Evolutionary conservation across 805 yeast genomes (phyloP), one percentile per base, ranked within the genome.

Genomic region (Saturnispora halmiae): DNA sequence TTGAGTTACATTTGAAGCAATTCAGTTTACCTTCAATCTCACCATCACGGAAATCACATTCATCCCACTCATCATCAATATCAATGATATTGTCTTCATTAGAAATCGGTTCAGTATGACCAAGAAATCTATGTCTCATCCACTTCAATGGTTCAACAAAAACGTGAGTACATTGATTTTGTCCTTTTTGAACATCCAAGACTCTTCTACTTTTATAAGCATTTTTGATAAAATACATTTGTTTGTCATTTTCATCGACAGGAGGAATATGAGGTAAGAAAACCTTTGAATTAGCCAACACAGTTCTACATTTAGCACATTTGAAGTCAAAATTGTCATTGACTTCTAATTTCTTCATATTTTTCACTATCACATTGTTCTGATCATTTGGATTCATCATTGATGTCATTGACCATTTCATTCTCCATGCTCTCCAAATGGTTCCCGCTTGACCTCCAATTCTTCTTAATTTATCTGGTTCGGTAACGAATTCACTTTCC

Each of bases 61-160:
- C 42, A 39, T 39, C 37, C 38, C 44, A 40, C 22, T 38, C 16
- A 20, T 31, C 41, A 16, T 42, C 38, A 34, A 36, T 38, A 10
- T 39, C 42, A 15, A 38, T 27, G 1, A 44, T 31, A 19, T 35
- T 41, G 10, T 42, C 37, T 5, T 33, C 22, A 2, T 4, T 4
- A 26, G 38, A 27, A 22, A 10, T 16, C 13, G 13, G 31, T 27
- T 39, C 37, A 14, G 24, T 34, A 19, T n/a, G 21, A 7, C 37
- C 42, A 10, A 39, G 21, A 11, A 39, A 63, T 56, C 85, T 95
- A 4, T 66, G 65, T 44, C 79, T 73, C 98, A 92, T 92, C 98
- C 98, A 92, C 26, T 69, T 69, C 40, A 90, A 63, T 0, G 97
- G 97, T 59, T 92, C 96, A 22, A 83, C 66, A 52, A 87, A 92